Conservation (phyloP, 2,329 filamentous ascomycete genomes). For the Alternaria arbusti region DNA sequence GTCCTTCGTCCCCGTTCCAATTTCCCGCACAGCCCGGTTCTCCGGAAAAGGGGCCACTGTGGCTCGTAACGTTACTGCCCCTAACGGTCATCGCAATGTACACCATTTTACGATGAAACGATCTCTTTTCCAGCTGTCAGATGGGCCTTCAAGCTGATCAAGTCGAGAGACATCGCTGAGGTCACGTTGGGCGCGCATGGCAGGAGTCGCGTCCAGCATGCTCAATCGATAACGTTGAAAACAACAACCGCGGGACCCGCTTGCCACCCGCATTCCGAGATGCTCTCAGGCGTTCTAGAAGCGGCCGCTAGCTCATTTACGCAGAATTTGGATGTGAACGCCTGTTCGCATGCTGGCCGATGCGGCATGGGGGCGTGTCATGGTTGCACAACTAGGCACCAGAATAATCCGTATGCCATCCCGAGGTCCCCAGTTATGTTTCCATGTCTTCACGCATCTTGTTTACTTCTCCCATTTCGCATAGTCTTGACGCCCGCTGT, state of each 20-base stretch:
- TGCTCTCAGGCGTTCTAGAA: conserved; percentile 16
- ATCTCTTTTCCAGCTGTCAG: not conserved
- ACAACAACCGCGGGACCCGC: conserved; percentile 2
- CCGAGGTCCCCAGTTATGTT: conserved; percentile 9
- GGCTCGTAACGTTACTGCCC: conserved; percentile 1
- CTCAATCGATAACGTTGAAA: not conserved
- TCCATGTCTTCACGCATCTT: conserved; percentile 7
- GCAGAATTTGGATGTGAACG: conserved; percentile 12
- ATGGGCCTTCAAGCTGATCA: not conserved
- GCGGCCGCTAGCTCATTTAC: conserved; percentile 23
- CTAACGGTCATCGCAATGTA: conserved; percentile 1
- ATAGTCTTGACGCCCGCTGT: conserved; percentile 1
- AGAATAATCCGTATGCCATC: conserved; percentile 11
- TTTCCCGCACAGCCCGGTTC: conserved; percentile 13
- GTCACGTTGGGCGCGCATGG: not conserved
- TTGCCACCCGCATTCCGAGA: conserved; percentile 6
- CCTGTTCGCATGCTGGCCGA: conserved; percentile 25
- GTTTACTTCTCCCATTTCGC: conserved; percentile 1
- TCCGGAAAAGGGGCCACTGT: conserved; percentile 15
- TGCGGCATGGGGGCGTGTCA: conserved; percentile 19
- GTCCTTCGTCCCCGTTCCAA: conserved; percentile 7
- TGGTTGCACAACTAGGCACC: conserved; percentile 11
- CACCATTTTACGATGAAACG: not conserved
- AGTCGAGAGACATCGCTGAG: not conserved
- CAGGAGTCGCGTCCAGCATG: not conserved